Conservation (phyloP, 1,284 basidiomycete genomes). For the Porodaedalea pini region DNA sequence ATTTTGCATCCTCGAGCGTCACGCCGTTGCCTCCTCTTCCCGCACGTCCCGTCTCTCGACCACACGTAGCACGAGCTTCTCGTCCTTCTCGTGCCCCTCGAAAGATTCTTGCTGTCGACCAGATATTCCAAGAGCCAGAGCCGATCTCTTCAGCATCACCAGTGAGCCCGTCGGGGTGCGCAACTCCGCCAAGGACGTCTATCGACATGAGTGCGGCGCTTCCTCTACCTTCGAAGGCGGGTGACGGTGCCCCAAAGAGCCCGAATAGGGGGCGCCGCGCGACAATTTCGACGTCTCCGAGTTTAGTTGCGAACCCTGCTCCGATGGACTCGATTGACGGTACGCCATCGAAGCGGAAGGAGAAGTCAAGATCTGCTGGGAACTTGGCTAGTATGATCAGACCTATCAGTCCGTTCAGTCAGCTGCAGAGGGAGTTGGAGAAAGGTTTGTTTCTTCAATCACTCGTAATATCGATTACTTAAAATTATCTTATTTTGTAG, state of each 20-base stretch:
- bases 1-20: constrained; percentile 53
- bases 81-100: constrained; percentile 54
- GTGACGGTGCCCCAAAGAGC: constrained; percentile 35
- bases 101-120: constrained; percentile 59
- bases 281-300: constrained; percentile 63
- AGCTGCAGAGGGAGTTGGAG: constrained; percentile 59
- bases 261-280: constrained; percentile 57
- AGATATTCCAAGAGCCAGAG: constrained; percentile 56
- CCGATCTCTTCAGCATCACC: constrained; percentile 30
- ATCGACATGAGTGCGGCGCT: constrained; percentile 13
- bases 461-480: not conserved
- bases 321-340: constrained; percentile 36
- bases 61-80: constrained; percentile 39
- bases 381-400: constrained; percentile 55
- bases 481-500: constrained; percentile 11
- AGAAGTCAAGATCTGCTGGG: constrained; percentile 52
- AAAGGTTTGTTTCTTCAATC: constrained; percentile 41
- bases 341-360: constrained; percentile 59
- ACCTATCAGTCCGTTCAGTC: constrained; percentile 60
- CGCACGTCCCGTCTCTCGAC: constrained; percentile 49
- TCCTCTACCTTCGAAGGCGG: constrained; percentile 17
- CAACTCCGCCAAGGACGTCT: not conserved
- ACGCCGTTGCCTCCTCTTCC: constrained; percentile 57
- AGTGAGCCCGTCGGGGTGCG: constrained; percentile 23
- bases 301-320: constrained; percentile 29